Percentiles rank a stretch among this genome's conserved stretches.
These are phyloP conservation scores for Arabidopsis arenosa DNA, from an alignment of 345 rosid species.

Conservation along the genomic window DNA sequence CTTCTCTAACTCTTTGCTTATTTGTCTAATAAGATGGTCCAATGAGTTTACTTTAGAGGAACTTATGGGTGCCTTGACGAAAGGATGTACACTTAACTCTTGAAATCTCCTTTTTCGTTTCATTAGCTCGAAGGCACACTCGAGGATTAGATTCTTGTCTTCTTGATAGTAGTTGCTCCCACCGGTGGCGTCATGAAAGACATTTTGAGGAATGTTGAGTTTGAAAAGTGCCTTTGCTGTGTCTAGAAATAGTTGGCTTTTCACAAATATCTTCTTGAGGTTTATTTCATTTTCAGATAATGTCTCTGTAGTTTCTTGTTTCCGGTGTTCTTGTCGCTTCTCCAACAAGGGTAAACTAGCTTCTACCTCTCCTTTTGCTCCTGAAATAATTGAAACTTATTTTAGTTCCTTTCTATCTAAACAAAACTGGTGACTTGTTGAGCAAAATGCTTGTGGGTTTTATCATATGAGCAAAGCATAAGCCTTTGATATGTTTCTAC, in stretches of 20 bases:
- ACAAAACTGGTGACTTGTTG: slow-evolving; percentile 28
- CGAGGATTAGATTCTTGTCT: slow-evolving; percentile 64
- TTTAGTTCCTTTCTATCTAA: slow-evolving; percentile 14
- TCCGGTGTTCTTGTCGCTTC: slow-evolving; percentile 32
- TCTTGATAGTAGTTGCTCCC: slow-evolving; percentile 46
- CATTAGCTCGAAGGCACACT: slow-evolving; percentile 84
- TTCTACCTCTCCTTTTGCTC: slow-evolving; percentile 39
- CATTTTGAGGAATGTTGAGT: slow-evolving; percentile 61
- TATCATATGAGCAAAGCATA: slow-evolving; percentile 1
- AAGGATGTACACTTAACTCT: slow-evolving; percentile 76
- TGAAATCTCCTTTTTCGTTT: slow-evolving; percentile 76
- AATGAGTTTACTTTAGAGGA: slow-evolving; percentile 50
- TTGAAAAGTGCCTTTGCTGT: slow-evolving; percentile 84
- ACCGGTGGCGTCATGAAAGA: slow-evolving; percentile 34
- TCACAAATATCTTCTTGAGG: slow-evolving; percentile 67
- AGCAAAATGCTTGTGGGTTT: slow-evolving; percentile 18
- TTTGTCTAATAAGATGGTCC: slow-evolving; percentile 67
- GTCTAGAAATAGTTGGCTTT: slow-evolving; percentile 69
- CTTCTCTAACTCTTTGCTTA: slow-evolving; percentile 61
- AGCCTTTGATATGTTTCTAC: not conserved
- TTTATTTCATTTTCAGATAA: slow-evolving; percentile 63
- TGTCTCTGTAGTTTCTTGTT: slow-evolving; percentile 46
- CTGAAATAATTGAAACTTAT: slow-evolving; percentile 48
- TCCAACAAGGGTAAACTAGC: slow-evolving; percentile 16
- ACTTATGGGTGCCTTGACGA: slow-evolving; percentile 48